These are phyloP conservation scores for Calonectria pauciramosa DNA, from an alignment of 2,329 filamentous ascomycete genomes.

Conservation along the genomic window DNA sequence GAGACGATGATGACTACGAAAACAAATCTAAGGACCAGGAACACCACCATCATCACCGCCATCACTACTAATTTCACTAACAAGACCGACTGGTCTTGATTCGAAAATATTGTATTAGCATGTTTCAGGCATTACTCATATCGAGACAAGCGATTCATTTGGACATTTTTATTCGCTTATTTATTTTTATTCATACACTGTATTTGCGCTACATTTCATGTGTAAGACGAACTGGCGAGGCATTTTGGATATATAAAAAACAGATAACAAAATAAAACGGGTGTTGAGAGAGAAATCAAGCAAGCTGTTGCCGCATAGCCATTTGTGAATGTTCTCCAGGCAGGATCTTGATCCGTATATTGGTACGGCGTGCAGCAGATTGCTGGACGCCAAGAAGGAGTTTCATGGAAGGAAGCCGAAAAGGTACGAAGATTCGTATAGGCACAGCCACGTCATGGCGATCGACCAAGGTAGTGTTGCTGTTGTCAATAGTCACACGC, in stretches of 20 bases:
- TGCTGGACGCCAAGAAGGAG: background rate
- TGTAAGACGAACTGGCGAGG: constrained; percentile 23
- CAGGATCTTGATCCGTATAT: background rate
- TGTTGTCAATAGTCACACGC: background rate
- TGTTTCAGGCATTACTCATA: background rate
- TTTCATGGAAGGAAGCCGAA: background rate
- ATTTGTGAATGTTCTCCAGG: background rate
- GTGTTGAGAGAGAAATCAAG: background rate
- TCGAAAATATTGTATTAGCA: background rate
- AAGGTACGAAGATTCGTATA: background rate
- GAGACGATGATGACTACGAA: constrained; percentile 47
- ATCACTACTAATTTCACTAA: constrained; percentile 50
- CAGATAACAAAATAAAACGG: constrained; percentile 11
- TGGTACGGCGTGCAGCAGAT: background rate
- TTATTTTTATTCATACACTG: background rate
- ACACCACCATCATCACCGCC: constrained; percentile 51
- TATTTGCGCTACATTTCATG: background rate
- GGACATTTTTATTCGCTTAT: background rate
- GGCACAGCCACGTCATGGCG: constrained; percentile 3
- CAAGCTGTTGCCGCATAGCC: background rate
- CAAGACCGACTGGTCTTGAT: constrained; percentile 38
- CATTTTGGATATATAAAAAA: constrained; percentile 17
- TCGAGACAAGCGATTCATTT: constrained; percentile 14
- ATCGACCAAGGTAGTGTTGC: background rate
- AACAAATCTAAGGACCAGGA: constrained; percentile 47